Conservation (phyloP, 768 basidiomycete species). For the Leccinellum rugosiceps region DNA sequence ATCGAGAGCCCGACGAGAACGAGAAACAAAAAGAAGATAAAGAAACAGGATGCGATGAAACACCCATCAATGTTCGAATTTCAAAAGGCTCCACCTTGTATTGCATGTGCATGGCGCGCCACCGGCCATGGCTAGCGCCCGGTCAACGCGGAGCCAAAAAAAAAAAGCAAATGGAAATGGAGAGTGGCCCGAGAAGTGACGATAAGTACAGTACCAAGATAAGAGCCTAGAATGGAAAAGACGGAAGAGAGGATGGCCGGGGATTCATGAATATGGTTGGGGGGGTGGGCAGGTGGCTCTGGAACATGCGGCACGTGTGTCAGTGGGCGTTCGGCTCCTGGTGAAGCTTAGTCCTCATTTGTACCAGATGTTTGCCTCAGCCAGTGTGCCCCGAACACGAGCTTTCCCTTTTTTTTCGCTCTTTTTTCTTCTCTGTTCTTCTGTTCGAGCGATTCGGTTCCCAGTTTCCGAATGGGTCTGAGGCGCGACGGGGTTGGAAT, state of each 20-base stretch:
- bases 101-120: not conserved
- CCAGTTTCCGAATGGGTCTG: conserved; percentile 23
- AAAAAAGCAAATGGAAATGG: not conserved
- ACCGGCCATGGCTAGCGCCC: not conserved
- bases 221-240: not conserved
- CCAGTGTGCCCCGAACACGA: conserved; percentile 17
- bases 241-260: not conserved
- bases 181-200: not conserved
- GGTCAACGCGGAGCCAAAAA: not conserved
- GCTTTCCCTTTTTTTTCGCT: not conserved
- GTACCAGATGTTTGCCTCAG: not conserved
- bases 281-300: not conserved
- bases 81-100: conserved; percentile 25
- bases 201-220: not conserved
- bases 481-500: conserved; percentile 1
- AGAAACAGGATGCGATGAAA: not conserved
- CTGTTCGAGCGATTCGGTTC: conserved; percentile 1
- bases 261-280: not conserved
- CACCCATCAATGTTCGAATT: conserved; percentile 10
- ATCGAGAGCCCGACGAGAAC: not conserved
- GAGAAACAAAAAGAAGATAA: not conserved
- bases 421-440: not conserved
- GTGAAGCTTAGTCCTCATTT: not conserved
- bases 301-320: not conserved
- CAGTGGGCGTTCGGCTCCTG: not conserved